Evolutionary conservation across 805 yeast genomes (phyloP), one percentile per base, ranked within the genome.

Genomic region (Nakazawaea ishiwadae): DNA sequence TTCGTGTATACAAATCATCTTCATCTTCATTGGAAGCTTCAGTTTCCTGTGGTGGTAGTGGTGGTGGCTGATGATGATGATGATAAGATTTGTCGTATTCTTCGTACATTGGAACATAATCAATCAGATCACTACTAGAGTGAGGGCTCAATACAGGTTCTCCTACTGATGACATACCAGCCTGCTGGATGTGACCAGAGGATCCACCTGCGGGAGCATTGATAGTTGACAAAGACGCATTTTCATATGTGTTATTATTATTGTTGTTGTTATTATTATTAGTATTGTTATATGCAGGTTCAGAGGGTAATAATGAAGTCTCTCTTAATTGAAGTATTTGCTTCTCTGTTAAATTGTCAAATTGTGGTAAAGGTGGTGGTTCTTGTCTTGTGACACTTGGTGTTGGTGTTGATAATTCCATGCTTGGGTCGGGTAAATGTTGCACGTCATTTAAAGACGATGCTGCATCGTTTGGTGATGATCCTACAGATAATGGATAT

Each of bases 221-320:
- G n/a, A n/a, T n/a, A n/a, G n/a, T n/a, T n/a, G n/a, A n/a, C n/a
- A n/a, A n/a, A n/a, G n/a, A n/a, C n/a, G n/a, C n/a, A n/a, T n/a
- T n/a, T n/a, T n/a, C n/a, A n/a, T n/a, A n/a, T n/a, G n/a, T n/a
- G n/a, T n/a, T n/a, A n/a, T n/a, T n/a, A n/a, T n/a, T n/a, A n/a
- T n/a, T n/a, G n/a, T n/a, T n/a, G n/a, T n/a, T n/a, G n/a, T n/a
- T n/a, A n/a, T n/a, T n/a, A n/a, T n/a, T n/a, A n/a, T n/a, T n/a
- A n/a, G n/a, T n/a, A n/a, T n/a, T n/a, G 6, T 29, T 31, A 23
- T 20, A 37, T 3, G 12, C 18, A 19, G 79, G 79, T 30, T 66
- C 82, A 2, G 87, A 79, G 0, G 91, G 90, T 17, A 81, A 51
- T 31, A 83, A 61, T 4, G 83, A 72, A 35, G 72, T 70, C 54